Base-by-base conservation (phyloP, 805 yeast genomes). In the Debaryomyces tyrocola region DNA sequence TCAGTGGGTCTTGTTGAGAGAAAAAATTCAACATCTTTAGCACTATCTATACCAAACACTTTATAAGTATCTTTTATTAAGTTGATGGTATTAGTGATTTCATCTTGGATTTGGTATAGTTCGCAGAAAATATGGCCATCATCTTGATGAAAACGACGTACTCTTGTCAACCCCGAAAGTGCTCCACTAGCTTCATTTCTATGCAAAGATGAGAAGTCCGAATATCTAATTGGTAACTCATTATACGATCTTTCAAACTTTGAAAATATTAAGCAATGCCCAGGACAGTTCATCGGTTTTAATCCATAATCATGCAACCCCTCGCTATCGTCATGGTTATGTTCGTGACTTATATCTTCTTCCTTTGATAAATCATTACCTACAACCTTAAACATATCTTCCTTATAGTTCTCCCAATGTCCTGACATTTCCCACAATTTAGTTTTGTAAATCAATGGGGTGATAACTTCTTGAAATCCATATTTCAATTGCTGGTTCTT, bases 101-200 rank as follows among this genome's bases (percentile, higher is more conserved):
- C 99, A 27, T 63, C 56, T 41, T 77, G 79, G 40, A 94, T 84
- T 67, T 94, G 99, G 6, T 78, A 82, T 31, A 78, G 74, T 1
- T 85, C 80, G 62, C 99, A 94, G 64, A 94, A 94, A 21, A 94
- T 91, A 58, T 94, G 99, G 6, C 97, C 98, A 64, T 94, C 99
- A 65, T 94, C 99, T 69, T 94, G 99, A 66, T 94, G 99, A 69
- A 94, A 94, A 52, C 96, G 75, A 48, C 99, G 79, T 3, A 94
- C 97, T 46, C 99, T 75, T 0, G 98, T 94, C 33, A 94, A 72
- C 0, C 99, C 99, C 6, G 92, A 79, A 17, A 94, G 75, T 1
- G 98, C 95, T 2, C 99, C 99, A 47, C 95, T 85, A 21, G 96
- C 85, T 66, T 94, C 99, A 60, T 94, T 94, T 59, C 99, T 77